phyloP scores from a whole-genome alignment of 208 protist species.

The Acanthamoeba sp. region DNA sequence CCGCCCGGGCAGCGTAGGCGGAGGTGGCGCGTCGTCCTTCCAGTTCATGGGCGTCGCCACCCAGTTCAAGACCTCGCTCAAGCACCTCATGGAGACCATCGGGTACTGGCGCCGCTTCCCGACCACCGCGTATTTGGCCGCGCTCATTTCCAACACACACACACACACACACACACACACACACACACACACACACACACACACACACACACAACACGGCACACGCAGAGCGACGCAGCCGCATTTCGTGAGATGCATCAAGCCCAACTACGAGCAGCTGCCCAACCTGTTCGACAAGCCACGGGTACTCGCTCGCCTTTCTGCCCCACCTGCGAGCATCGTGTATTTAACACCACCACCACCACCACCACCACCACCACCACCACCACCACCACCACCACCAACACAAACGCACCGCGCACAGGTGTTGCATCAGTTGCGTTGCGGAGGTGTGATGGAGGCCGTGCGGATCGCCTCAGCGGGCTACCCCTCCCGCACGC shows the following conservation, averaged over 20 bases:
- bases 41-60: constrained; percentile 32
- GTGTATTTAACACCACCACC: no score
- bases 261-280: constrained; percentile 57
- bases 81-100: constrained; percentile 40
- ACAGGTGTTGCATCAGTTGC: constrained; percentile 58
- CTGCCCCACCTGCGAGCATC: no score
- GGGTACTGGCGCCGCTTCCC: no score
- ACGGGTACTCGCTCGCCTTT: not conserved
- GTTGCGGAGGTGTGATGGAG: constrained; percentile 60
- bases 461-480: not conserved
- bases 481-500: constrained; percentile 4
- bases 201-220: no score
- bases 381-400: no score
- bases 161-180: no score
- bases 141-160: no score
- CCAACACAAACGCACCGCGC: no score
- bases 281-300: constrained; percentile 19
- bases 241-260: constrained; percentile 59
- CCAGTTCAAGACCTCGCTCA: constrained; percentile 23
- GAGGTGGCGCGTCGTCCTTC: not conserved
- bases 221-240: constrained; percentile 16
- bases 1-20: not conserved
- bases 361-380: no score
- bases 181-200: no score
- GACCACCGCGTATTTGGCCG: not conserved